Evolutionary conservation across 495 filamentous ascomycete species (phyloP), one percentile per base, ranked within the genome.

Genomic region (Podospora sp.): DNA sequence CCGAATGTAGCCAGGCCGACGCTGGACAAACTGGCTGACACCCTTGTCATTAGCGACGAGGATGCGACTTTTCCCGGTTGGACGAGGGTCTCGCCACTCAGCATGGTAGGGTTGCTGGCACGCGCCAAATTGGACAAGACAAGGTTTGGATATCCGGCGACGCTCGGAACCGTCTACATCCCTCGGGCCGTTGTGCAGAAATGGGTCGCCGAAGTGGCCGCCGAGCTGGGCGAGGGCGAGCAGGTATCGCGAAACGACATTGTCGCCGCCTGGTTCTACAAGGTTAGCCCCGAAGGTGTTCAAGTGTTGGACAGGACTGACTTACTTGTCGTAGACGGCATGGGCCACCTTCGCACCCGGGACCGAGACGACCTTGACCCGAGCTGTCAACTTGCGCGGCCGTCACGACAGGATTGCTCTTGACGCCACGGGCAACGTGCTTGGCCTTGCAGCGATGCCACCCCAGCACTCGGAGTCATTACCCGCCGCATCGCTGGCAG

Each of bases 41-140:
- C 52, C 20, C 52, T 55, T n/a, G 52, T 11, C 9, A 55, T 55
- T 6, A n/a, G 3, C 52, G 7, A 3, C 52, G 24, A 9, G 6
- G 52, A 55, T n/a, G 6, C 52, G 3, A 55, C 52, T n/a, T 55
- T 55, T 12, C 52, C 52, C 52, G 52, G 52, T n/a, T 55, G 52
- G 52, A 20, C 52, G 8, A 9, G 7, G 5, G 3, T 55, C 25
- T 55, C 52, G 1, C 52, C 52, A 2, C 52, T 55, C 3, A 55
- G 3, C 20, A 55, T 55, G 52, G 7, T 55, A 9, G 20, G 7
- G 2, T n/a, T 55, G 3, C 21, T 55, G 7, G 52, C 52, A 1
- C 52, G 52, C 52, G 52, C 52, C 52, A 55, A 55, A 22, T 55
- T 55, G 7, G 52, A 55, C 52, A 55, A 55, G 52, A 6, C 9